These are phyloP conservation scores for Verbena officinalis DNA, from an alignment of 257 asterid species.

Conservation along the genomic window DNA sequence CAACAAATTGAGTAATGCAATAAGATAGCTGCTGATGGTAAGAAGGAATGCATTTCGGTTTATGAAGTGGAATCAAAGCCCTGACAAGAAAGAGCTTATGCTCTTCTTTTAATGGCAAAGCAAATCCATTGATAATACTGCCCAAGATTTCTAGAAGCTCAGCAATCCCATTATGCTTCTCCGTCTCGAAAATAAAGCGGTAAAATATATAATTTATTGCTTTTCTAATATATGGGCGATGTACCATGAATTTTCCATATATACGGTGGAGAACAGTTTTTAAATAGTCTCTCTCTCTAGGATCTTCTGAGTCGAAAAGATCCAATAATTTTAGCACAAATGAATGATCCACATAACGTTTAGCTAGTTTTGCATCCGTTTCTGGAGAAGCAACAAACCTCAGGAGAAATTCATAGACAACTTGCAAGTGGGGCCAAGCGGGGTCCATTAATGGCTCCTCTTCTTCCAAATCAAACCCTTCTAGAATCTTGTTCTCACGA, in stretches of 20 bases:
- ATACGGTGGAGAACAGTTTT: constrained; percentile 66
- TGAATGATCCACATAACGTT: constrained; percentile 66
- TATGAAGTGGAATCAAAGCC: constrained; percentile 72
- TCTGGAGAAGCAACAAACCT: constrained; percentile 74
- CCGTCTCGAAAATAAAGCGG: constrained; percentile 62
- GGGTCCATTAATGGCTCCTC: constrained; percentile 77
- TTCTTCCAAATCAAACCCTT: constrained; percentile 65
- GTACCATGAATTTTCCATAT: constrained; percentile 76
- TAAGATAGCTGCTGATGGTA: constrained; percentile 66
- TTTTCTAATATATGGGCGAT: constrained; percentile 68
- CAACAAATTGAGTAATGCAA: constrained; percentile 62
- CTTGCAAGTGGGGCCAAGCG: constrained; percentile 69
- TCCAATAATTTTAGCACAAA: constrained; percentile 57
- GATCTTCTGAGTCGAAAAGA: constrained; percentile 73
- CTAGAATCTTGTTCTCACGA: constrained; percentile 57
- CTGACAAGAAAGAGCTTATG: constrained; percentile 69
- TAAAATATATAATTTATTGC: constrained; percentile 65
- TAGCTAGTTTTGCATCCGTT: constrained; percentile 70
- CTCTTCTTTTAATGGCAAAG: constrained; percentile 72
- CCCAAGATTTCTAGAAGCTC: constrained; percentile 71
- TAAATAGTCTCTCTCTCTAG: constrained; percentile 67
- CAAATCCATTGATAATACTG: constrained; percentile 72
- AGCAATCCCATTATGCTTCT: constrained; percentile 71
- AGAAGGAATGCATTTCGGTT: constrained; percentile 57
- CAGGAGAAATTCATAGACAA: constrained; percentile 64